phyloP scores from a whole-genome alignment of 2,329 filamentous ascomycete genomes.

The Alternaria sp. region DNA sequence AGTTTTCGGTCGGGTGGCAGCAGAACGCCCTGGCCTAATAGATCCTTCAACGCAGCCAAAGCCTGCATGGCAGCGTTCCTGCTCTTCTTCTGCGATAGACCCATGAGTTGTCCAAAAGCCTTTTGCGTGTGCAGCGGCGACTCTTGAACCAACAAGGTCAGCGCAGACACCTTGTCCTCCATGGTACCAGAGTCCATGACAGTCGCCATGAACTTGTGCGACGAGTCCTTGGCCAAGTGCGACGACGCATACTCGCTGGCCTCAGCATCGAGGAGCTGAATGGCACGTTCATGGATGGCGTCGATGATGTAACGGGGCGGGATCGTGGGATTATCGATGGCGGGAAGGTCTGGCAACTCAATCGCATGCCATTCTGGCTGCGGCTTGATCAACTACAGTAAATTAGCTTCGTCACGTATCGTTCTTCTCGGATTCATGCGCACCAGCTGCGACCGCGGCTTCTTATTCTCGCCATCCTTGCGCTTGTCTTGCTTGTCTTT shows the following conservation, averaged over 20 bases:
- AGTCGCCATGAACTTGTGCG: slow-evolving; percentile 93
- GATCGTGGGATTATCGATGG: slow-evolving; percentile 56
- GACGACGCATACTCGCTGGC: slow-evolving; percentile 75
- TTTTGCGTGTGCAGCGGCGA: slow-evolving; percentile 93
- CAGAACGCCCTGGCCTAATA: slow-evolving; percentile 87
- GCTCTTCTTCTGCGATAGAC: slow-evolving; percentile 88
- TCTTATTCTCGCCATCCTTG: slow-evolving; percentile 45
- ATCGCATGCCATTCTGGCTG: slow-evolving; percentile 73
- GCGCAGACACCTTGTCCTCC: slow-evolving; percentile 93
- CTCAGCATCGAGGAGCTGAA: slow-evolving; percentile 78
- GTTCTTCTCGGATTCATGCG: slow-evolving; percentile 9
- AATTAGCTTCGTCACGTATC: slow-evolving; percentile 30
- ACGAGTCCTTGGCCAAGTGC: slow-evolving; percentile 79
- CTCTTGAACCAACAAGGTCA: slow-evolving; percentile 94
- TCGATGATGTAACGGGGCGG: slow-evolving; percentile 64
- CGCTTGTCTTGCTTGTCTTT: slow-evolving; percentile 36
- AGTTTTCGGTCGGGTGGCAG: slow-evolving; percentile 84
- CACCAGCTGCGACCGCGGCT: slow-evolving; percentile 46
- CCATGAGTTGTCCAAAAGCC: slow-evolving; percentile 83
- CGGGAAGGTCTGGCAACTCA: slow-evolving; percentile 62
- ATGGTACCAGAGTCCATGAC: slow-evolving; percentile 97
- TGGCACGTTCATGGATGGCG: slow-evolving; percentile 73
- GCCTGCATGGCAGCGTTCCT: slow-evolving; percentile 91
- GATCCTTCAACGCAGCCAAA: slow-evolving; percentile 91
- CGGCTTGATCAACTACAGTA: slow-evolving; percentile 63